These are phyloP conservation scores for Apiospora kogelbergensis DNA, from an alignment of 2,329 filamentous ascomycete species.

Conservation along the genomic window DNA sequence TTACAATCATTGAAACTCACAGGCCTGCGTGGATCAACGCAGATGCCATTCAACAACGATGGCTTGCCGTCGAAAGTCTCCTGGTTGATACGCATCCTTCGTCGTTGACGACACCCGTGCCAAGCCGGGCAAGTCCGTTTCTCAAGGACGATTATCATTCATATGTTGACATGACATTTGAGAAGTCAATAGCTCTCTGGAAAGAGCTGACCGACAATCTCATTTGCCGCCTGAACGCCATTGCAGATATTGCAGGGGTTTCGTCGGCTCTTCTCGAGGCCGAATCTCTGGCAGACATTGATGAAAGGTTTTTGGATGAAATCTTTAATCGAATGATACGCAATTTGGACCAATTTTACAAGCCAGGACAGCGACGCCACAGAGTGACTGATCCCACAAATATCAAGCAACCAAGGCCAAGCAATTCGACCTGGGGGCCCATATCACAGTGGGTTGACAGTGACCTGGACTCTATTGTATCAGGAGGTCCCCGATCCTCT, in stretches of 20 bases:
- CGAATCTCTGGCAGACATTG: background rate
- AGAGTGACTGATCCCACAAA: too few species aligned
- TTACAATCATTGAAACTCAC: background rate
- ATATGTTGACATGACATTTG: background rate
- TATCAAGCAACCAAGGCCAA: too few species aligned
- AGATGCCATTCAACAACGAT: background rate
- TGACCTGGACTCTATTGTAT: background rate
- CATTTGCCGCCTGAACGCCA: background rate
- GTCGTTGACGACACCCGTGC: background rate
- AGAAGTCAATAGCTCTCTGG: background rate
- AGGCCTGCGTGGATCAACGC: background rate
- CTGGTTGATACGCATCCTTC: background rate
- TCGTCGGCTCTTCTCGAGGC: background rate
- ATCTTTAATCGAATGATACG: background rate
- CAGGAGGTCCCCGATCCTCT: too few species aligned
- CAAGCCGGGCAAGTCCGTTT: background rate
- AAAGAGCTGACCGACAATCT: background rate
- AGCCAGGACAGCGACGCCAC: background rate
- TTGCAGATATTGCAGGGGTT: background rate
- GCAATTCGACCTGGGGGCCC: background rate
- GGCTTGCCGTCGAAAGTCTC: background rate
- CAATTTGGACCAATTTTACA: background rate
- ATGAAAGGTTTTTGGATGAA: background rate
- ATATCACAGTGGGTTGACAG: background rate
- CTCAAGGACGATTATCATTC: background rate